Percentiles rank a stretch among this genome's conserved stretches.
Conservation (phyloP, 2,329 filamentous ascomycete species). For the Dactylonectria macrodidyma region DNA sequence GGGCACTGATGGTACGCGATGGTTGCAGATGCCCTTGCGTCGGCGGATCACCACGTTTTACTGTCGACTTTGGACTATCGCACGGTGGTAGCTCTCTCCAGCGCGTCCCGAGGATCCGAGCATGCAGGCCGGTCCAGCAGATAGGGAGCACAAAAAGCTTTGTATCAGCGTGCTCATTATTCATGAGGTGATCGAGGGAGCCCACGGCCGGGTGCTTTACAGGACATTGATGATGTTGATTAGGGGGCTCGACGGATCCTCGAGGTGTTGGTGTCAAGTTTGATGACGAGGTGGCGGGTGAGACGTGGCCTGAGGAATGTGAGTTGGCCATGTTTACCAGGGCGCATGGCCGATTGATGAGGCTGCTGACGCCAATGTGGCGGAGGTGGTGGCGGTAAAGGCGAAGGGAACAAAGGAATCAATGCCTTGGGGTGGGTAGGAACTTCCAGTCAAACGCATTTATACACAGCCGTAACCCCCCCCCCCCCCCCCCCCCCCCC, state of each 20-base stretch:
- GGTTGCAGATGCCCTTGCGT: conserved; percentile 55
- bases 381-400: too few relatives aligned
- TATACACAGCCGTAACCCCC: too few relatives aligned
- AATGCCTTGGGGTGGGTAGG: too few relatives aligned
- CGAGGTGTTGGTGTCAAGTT: conserved; percentile 47
- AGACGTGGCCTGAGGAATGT: conserved; percentile 29
- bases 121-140: conserved; percentile 70
- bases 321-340: conserved; percentile 47
- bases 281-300: conserved; percentile 31
- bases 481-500: too few relatives aligned
- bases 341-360: conserved; percentile 49
- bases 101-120: conserved; percentile 61
- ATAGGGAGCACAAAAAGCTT: conserved; percentile 68
- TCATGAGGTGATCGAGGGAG: conserved; percentile 69
- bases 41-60: conserved; percentile 51
- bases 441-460: too few relatives aligned
- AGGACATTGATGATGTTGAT: conserved; percentile 45
- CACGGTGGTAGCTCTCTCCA: conserved; percentile 62
- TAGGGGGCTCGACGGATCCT: conserved; percentile 35
- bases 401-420: too few relatives aligned
- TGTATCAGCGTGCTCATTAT: conserved; percentile 60
- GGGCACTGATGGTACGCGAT: conserved; percentile 58
- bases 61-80: conserved; percentile 57
- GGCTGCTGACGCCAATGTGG: conserved; percentile 46
- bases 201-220: conserved; percentile 60